Conservation (phyloP, 2,329 filamentous ascomycete species). For the Colletotrichum destructivum region DNA sequence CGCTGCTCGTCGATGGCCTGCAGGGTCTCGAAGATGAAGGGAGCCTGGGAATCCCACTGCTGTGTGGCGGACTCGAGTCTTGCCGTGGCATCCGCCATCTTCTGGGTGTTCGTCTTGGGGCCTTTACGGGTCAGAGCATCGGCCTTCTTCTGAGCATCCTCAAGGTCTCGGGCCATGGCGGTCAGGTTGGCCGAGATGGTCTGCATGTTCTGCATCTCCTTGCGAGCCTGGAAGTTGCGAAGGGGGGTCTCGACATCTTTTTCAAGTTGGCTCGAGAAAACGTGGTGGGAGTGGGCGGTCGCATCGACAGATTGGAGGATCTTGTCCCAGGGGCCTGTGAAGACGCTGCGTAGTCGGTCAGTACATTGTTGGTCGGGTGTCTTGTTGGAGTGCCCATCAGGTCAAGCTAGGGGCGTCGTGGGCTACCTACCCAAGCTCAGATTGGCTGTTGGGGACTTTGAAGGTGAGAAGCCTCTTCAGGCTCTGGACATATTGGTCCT, state of each 20-base stretch:
- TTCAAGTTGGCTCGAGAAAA: conserved; percentile 86
- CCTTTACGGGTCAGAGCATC: conserved; percentile 88
- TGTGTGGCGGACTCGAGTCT: conserved; percentile 83
- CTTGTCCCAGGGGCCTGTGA: conserved; percentile 91
- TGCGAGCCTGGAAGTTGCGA: conserved; percentile 79
- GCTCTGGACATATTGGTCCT: conserved; percentile 89
- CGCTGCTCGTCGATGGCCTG: conserved; percentile 92
- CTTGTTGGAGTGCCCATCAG: background rate
- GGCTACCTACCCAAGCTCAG: conserved; percentile 85
- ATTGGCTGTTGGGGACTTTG: conserved; percentile 80
- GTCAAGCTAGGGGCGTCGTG: background rate
- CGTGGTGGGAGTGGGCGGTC: conserved; percentile 86
- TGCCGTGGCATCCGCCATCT: conserved; percentile 80
- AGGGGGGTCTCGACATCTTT: conserved; percentile 89
- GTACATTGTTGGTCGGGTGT: conserved; percentile 2
- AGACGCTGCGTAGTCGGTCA: conserved; percentile 74
- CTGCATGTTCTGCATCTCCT: conserved; percentile 85
- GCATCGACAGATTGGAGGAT: conserved; percentile 85
- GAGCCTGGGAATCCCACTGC: conserved; percentile 95
- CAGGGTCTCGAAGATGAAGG: conserved; percentile 93
- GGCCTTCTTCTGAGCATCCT: conserved; percentile 86
- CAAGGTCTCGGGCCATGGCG: conserved; percentile 87
- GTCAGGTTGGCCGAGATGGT: conserved; percentile 86
- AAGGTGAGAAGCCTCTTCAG: conserved; percentile 85
- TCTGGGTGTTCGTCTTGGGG: conserved; percentile 80